phyloP scores from a whole-genome alignment of 2,329 filamentous ascomycete species.

The Fonsecaea multimorphosa region DNA sequence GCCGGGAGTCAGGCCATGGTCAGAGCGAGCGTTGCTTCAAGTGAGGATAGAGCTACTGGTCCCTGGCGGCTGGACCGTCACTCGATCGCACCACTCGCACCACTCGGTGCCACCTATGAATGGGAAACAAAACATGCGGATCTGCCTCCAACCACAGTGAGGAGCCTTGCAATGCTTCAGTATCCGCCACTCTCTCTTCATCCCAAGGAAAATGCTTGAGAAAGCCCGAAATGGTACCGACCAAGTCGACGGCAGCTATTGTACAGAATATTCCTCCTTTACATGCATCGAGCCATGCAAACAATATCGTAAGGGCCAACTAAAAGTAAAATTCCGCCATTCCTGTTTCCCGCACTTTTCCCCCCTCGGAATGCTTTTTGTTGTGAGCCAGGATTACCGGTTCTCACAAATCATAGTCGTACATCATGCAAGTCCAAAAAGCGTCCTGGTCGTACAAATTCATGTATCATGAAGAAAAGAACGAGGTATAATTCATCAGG shows the following conservation, averaged over 20 bases:
- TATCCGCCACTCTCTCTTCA: not conserved
- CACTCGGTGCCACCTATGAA: not conserved
- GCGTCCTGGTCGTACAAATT: conserved; percentile 34
- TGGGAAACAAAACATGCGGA: conserved; percentile 2
- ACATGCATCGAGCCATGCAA: conserved; percentile 5
- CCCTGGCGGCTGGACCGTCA: not conserved
- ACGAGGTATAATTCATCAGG: conserved; percentile 30
- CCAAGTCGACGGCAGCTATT: conserved; percentile 12
- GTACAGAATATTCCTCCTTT: conserved; percentile 13
- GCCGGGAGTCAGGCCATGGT: no score
- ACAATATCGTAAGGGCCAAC: conserved; percentile 7
- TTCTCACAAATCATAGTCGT: conserved; percentile 28
- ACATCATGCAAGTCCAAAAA: conserved; percentile 31
- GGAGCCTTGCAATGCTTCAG: not conserved
- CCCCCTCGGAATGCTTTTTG: conserved; percentile 26
- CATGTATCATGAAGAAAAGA: conserved; percentile 32
- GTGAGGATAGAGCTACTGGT: not conserved
- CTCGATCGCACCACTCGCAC: not conserved
- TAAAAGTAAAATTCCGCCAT: conserved; percentile 11
- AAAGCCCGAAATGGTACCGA: conserved; percentile 13
- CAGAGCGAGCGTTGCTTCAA: not conserved
- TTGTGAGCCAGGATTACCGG: conserved; percentile 19
- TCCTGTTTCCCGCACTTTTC: conserved; percentile 8
- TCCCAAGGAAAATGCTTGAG: conserved; percentile 4
- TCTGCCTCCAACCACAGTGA: not conserved